These are phyloP conservation scores for Daldinia sp. DNA, from an alignment of 2,329 filamentous ascomycete genomes.

Conservation along the genomic window DNA sequence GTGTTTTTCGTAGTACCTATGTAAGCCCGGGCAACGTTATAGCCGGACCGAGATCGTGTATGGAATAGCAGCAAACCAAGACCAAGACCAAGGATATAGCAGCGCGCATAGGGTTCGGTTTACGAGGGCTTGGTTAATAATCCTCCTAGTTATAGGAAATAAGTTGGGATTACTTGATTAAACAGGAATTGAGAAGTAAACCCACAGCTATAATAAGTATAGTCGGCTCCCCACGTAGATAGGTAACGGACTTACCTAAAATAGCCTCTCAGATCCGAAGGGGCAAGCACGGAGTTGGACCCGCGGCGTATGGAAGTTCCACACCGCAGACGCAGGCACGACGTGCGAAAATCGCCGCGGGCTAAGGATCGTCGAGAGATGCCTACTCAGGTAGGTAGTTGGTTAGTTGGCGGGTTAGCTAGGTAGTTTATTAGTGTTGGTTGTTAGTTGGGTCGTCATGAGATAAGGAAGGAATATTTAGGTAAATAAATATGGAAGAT, in stretches of 20 bases:
- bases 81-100: no score
- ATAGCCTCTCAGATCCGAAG: conserved; percentile 5
- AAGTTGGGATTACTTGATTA: no score
- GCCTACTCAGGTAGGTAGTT: background rate
- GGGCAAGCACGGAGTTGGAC: background rate
- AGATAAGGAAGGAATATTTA: background rate
- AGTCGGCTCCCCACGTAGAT: background rate
- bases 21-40: no score
- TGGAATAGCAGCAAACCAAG: no score
- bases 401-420: background rate
- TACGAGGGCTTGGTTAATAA: no score
- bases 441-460: background rate
- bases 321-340: background rate
- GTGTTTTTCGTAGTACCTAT: no score
- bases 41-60: no score
- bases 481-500: background rate
- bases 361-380: background rate
- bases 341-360: background rate
- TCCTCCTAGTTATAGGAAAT: no score
- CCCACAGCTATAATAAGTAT: background rate
- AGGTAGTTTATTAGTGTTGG: background rate
- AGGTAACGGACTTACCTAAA: conserved; percentile 1
- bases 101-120: no score
- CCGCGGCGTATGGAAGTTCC: background rate
- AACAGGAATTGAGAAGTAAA: no score